A percentile compares a stretch with the other conserved stretches of the same genome.
These are phyloP conservation scores for Trichophyton equinum DNA, from an alignment of 2,329 filamentous ascomycete species.

Conservation along the genomic window DNA sequence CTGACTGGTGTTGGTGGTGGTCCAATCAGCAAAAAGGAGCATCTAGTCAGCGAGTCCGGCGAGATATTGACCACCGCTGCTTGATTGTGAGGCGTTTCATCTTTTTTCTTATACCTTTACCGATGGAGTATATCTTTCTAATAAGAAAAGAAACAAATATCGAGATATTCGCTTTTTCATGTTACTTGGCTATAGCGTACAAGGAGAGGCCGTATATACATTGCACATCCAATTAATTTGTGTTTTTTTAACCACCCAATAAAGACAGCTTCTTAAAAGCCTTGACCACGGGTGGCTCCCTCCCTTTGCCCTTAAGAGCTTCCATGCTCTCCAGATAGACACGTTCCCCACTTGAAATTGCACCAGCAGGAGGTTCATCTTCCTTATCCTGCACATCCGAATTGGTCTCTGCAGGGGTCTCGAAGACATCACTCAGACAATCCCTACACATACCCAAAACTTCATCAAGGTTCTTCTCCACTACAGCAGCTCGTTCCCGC, in stretches of 20 bases:
- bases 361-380: slow-evolving; percentile 12
- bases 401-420: slow-evolving; percentile 16
- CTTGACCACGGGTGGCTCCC: slow-evolving; percentile 42
- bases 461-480: slow-evolving; percentile 61
- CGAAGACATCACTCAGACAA: slow-evolving; percentile 61
- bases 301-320: slow-evolving; percentile 24
- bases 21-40: slow-evolving; percentile 65
- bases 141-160: background rate
- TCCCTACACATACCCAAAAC: slow-evolving; percentile 57
- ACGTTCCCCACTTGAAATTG: slow-evolving; percentile 20
- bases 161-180: background rate
- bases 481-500: slow-evolving; percentile 70
- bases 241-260: slow-evolving; percentile 17
- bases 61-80: slow-evolving; percentile 25
- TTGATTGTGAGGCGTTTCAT: background rate
- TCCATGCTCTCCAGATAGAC: slow-evolving; percentile 33
- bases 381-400: slow-evolving; percentile 17
- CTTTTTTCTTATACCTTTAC: background rate
- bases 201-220: background rate
- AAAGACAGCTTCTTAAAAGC: slow-evolving; percentile 30
- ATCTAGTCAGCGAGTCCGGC: slow-evolving; percentile 58
- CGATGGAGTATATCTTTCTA: background rate
- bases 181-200: background rate
- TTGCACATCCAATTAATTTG: background rate
- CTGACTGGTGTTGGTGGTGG: slow-evolving; percentile 85